Percentiles rank a stretch among this genome's conserved stretches.
phyloP scores from a whole-genome alignment of 2,329 filamentous ascomycete species.

The Furcasterigmium sp. region DNA sequence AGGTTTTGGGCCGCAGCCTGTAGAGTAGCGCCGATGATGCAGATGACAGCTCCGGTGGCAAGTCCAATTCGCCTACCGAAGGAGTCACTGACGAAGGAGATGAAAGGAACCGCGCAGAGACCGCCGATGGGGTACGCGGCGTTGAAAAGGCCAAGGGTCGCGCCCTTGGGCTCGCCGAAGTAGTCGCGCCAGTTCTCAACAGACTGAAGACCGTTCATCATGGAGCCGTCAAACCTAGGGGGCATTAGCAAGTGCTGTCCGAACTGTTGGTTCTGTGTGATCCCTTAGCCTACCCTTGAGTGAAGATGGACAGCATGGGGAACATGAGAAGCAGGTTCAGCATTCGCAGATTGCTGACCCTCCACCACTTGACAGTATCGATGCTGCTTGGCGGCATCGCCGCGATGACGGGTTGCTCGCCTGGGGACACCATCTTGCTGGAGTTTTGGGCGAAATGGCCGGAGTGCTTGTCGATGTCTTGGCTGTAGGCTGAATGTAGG shows the following conservation, averaged over 20 bases:
- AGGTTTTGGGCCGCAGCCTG: constrained; percentile 37
- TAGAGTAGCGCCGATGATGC: constrained; percentile 24
- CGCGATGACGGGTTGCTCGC: not conserved
- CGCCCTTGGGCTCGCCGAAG: constrained; percentile 28
- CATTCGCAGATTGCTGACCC: not conserved
- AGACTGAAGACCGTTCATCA: constrained; percentile 40
- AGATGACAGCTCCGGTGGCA: not conserved
- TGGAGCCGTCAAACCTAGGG: constrained; percentile 18
- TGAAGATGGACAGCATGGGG: not conserved
- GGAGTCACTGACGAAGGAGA: not conserved
- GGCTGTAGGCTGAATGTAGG: too few species aligned
- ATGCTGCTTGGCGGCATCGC: constrained; percentile 1
- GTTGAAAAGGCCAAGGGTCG: constrained; percentile 28
- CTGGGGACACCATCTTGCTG: not conserved
- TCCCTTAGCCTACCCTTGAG: not conserved
- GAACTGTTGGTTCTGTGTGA: not conserved
- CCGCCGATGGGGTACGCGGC: constrained; percentile 29
- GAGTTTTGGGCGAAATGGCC: too few species aligned
- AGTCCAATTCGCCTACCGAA: not conserved
- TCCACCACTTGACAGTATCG: constrained; percentile 1
- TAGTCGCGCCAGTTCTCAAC: constrained; percentile 32
- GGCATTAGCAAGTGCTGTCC: not conserved
- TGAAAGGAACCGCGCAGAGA: not conserved
- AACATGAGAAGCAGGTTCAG: not conserved
- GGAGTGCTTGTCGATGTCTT: too few species aligned